These are phyloP conservation scores for Plectosphaerella sp. DNA, from an alignment of 2,329 filamentous ascomycete species.

Conservation along the genomic window DNA sequence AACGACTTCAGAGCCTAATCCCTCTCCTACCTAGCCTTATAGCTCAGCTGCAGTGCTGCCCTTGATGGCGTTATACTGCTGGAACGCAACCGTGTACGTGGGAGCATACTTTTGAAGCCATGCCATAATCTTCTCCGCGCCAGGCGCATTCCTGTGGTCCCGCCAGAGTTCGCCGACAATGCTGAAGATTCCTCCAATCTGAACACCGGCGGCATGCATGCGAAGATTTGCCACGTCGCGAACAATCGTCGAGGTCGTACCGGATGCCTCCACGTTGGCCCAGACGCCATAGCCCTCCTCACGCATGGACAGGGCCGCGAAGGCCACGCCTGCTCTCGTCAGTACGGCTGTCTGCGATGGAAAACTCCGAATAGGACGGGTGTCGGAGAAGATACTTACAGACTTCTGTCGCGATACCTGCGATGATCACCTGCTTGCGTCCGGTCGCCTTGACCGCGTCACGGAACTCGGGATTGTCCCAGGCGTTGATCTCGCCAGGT, in stretches of 20 bases:
- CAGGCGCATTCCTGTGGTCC: conserved; percentile 21
- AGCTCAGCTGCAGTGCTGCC: too few species aligned
- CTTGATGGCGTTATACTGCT: too few species aligned
- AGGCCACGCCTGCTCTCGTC: conserved; percentile 42
- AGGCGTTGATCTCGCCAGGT: conserved; percentile 58
- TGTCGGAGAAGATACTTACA: conserved; percentile 26
- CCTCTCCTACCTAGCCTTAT: too few species aligned
- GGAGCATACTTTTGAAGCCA: not conserved
- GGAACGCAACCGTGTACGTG: too few species aligned
- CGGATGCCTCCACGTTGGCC: conserved; percentile 54
- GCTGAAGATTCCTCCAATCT: conserved; percentile 42
- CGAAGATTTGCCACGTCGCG: conserved; percentile 50
- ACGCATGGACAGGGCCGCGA: conserved; percentile 54
- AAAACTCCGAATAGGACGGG: not conserved
- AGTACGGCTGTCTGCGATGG: not conserved
- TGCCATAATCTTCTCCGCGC: not conserved
- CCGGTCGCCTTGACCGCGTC: conserved; percentile 49
- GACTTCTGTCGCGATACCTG: conserved; percentile 59
- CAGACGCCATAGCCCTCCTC: conserved; percentile 57
- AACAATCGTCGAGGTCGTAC: conserved; percentile 46
- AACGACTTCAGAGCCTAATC: too few species aligned
- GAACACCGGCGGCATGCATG: conserved; percentile 54
- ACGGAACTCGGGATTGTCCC: conserved; percentile 57
- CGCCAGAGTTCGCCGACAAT: conserved; percentile 53
- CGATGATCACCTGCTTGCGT: conserved; percentile 57